A percentile compares a stretch with the other conserved stretches of the same genome.
These are phyloP conservation scores for Sugiyamaella mastotermitis DNA, from an alignment of 805 yeast genomes.

Conservation along the genomic window DNA sequence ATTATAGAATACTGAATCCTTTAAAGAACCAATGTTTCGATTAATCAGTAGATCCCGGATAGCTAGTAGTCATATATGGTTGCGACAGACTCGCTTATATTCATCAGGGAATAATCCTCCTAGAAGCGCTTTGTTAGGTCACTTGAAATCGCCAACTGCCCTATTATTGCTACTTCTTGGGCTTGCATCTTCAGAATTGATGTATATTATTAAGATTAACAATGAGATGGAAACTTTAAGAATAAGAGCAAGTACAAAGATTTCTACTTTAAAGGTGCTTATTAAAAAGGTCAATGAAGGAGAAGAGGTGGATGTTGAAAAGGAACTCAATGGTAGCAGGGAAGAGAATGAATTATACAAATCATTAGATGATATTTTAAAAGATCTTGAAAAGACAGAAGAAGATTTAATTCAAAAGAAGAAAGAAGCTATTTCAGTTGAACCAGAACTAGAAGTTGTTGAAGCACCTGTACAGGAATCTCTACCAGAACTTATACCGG, in stretches of 20 bases:
- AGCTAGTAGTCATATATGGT: no score
- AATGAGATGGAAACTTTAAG: constrained; percentile 37
- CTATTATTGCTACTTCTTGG: constrained; percentile 39
- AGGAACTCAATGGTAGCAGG: constrained; percentile 37
- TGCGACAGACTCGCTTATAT: no score
- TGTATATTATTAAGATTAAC: constrained; percentile 40
- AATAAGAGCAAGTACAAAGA: constrained; percentile 34
- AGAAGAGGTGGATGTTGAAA: constrained; percentile 38
- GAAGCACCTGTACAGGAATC: constrained; percentile 1
- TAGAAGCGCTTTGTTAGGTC: no score
- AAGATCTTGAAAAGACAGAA: constrained; percentile 26
- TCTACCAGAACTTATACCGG: background rate
- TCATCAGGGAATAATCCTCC: no score
- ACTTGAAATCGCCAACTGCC: constrained; percentile 23
- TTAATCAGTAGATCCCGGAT: no score
- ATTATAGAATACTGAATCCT: no score
- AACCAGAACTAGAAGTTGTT: no score
- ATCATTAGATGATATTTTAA: constrained; percentile 23
- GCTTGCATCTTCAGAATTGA: constrained; percentile 42
- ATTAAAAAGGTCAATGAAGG: constrained; percentile 33
- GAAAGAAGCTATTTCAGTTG: no score
- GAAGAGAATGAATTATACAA: constrained; percentile 23
- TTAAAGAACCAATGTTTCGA: no score
- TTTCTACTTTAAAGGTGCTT: constrained; percentile 34
- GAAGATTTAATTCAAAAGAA: constrained; percentile 11